A percentile compares a stretch with the other conserved stretches of the same genome.
Conservation (phyloP, 2,329 filamentous ascomycete species). For the Hymenoscyphus albidus region DNA sequence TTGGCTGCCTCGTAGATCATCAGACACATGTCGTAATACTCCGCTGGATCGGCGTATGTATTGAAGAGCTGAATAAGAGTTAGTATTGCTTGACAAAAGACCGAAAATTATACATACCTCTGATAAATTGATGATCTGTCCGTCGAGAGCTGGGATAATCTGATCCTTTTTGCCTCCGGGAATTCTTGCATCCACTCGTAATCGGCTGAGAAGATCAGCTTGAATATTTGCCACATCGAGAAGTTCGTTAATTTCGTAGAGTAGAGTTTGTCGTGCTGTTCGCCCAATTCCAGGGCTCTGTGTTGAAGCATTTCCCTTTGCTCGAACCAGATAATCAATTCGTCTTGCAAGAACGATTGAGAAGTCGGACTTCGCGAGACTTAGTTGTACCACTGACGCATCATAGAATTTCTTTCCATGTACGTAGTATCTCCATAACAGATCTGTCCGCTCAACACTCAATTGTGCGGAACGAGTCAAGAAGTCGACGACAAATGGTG, state of each 20-base stretch:
- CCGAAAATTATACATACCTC: slow-evolving; percentile 53
- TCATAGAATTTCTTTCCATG: slow-evolving; percentile 80
- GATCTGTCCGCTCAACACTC: slow-evolving; percentile 75
- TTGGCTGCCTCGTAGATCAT: slow-evolving; percentile 90
- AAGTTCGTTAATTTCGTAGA: slow-evolving; percentile 79
- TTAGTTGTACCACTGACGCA: slow-evolving; percentile 80
- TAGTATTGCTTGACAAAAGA: slow-evolving; percentile 16
- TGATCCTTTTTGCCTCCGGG: slow-evolving; percentile 57
- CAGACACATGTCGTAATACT: slow-evolving; percentile 90
- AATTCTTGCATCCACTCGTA: slow-evolving; percentile 70
- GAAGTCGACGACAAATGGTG: slow-evolving; percentile 81
- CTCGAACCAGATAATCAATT: slow-evolving; percentile 84
- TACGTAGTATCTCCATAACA: slow-evolving; percentile 89
- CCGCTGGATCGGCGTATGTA: slow-evolving; percentile 81
- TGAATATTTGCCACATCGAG: slow-evolving; percentile 94
- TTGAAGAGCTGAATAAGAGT: slow-evolving; percentile 70
- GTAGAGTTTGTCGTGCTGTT: slow-evolving; percentile 77
- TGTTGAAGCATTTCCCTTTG: slow-evolving; percentile 88
- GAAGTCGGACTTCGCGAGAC: slow-evolving; percentile 81
- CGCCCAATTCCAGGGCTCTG: slow-evolving; percentile 71
- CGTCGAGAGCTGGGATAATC: slow-evolving; percentile 67
- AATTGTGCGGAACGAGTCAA: slow-evolving; percentile 70
- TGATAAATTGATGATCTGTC: slow-evolving; percentile 71
- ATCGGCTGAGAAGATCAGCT: slow-evolving; percentile 78
- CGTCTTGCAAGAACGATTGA: slow-evolving; percentile 74